A percentile compares a stretch with the other conserved stretches of the same genome.
Conservation (phyloP, 2,329 filamentous ascomycete genomes). For the Ceratocystis huliohia region DNA sequence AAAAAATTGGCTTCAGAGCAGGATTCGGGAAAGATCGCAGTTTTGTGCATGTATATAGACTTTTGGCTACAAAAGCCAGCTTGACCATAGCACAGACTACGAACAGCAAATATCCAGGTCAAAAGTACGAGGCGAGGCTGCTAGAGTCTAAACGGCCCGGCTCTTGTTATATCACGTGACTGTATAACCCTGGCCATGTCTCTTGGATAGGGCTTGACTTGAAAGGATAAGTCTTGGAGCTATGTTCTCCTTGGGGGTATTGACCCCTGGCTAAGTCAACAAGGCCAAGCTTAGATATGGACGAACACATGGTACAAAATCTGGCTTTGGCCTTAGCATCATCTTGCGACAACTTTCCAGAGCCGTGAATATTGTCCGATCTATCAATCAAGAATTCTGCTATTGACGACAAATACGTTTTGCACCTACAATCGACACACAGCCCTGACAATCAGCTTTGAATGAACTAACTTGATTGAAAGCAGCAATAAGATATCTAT, state of each 20-base stretch:
- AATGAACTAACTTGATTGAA: no score
- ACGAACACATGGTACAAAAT: background rate
- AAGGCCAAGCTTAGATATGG: constrained; percentile 1
- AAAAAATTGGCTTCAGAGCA: constrained; percentile 31
- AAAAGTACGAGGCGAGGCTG: constrained; percentile 7
- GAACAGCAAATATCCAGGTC: background rate
- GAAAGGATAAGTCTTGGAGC: background rate
- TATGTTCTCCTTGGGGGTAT: background rate
- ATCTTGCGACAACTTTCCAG: background rate
- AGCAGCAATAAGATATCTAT: no score
- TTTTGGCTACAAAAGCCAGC: background rate
- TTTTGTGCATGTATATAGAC: constrained; percentile 28
- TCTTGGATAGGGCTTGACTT: background rate
- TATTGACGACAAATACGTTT: background rate
- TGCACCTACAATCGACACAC: background rate
- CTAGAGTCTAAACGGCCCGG: background rate
- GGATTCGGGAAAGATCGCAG: constrained; percentile 37
- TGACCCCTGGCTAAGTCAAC: constrained; percentile 2
- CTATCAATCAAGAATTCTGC: background rate
- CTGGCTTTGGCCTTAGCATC: background rate
- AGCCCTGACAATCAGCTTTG: background rate
- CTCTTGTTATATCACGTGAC: background rate
- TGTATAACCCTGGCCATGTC: background rate
- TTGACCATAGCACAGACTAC: background rate
- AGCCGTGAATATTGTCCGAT: background rate